Conservation (phyloP, 2,329 filamentous ascomycete species). For the Juglanconis sp. region DNA sequence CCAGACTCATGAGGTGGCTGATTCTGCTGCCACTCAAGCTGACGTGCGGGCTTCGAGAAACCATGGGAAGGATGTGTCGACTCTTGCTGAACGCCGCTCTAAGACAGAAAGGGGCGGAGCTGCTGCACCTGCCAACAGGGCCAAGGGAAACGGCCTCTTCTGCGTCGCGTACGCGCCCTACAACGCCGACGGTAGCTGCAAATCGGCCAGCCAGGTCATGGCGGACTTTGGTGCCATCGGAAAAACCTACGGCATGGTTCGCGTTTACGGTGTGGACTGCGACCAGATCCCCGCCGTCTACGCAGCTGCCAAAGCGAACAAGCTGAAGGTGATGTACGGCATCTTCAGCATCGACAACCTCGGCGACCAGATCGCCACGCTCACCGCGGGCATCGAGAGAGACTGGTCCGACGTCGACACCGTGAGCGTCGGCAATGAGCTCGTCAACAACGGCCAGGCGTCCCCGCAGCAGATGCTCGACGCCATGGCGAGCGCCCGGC, state of each 20-base stretch:
- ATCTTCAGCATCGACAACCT: slow-evolving; percentile 63
- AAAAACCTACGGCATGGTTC: slow-evolving; percentile 58
- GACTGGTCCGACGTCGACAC: slow-evolving; percentile 70
- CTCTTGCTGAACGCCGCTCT: not conserved
- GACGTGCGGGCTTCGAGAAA: not conserved
- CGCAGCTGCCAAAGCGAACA: slow-evolving; percentile 59
- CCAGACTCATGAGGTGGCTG: not conserved
- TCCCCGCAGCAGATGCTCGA: slow-evolving; percentile 52
- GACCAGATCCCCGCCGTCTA: slow-evolving; percentile 64
- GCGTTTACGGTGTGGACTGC: slow-evolving; percentile 80
- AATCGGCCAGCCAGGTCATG: slow-evolving; percentile 59
- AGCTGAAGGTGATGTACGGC: slow-evolving; percentile 71
- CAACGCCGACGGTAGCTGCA: slow-evolving; percentile 58
- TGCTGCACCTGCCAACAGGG: not conserved
- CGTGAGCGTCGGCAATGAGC: slow-evolving; percentile 77
- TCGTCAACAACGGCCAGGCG: slow-evolving; percentile 62
- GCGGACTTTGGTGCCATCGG: slow-evolving; percentile 58
- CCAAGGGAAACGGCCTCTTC: slow-evolving; percentile 25
- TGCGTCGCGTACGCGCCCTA: slow-evolving; percentile 51
- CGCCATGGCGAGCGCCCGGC: slow-evolving; percentile 57
- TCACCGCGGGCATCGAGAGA: slow-evolving; percentile 56
- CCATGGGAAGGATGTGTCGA: not conserved
- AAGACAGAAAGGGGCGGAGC: not conserved
- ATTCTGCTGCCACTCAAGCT: not conserved
- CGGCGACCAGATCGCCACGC: slow-evolving; percentile 52